Evolutionary conservation across 306 rosid genomes (phyloP).

Genomic region (Delonix regia): DNA sequence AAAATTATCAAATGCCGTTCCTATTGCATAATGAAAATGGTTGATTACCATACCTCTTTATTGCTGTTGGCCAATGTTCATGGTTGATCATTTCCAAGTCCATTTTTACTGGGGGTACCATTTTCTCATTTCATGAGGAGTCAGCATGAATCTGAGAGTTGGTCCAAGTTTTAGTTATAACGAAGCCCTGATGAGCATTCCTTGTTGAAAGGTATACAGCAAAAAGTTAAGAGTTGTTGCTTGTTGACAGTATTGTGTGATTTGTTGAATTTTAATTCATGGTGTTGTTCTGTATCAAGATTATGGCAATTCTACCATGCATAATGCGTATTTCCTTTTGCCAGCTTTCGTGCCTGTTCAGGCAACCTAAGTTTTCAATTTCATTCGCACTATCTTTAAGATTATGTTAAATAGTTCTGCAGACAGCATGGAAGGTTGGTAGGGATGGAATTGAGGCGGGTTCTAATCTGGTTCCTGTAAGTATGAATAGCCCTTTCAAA

Average conservation of each 20-base stretch:
- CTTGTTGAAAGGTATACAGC: background rate
- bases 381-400: conserved; percentile 13
- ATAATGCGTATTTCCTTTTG: background rate
- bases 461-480: conserved; percentile 51
- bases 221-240: conserved; percentile 15
- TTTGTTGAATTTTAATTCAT: background rate
- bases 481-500: conserved; percentile 33
- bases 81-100: conserved; percentile 4
- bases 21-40: background rate
- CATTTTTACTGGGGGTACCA: background rate
- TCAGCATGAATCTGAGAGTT: background rate
- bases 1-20: background rate
- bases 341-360: background rate
- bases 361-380: conserved; percentile 20
- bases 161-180: background rate
- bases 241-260: conserved; percentile 6
- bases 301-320: background rate
- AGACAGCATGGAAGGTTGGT: conserved; percentile 76
- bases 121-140: background rate
- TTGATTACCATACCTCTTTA: background rate
- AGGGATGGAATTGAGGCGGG: conserved; percentile 83
- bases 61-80: background rate
- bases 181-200: background rate
- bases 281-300: conserved; percentile 3
- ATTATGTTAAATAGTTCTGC: conserved; percentile 47